phyloP scores from a whole-genome alignment of 2,329 filamentous ascomycete genomes.

The Orbilia brochopaga region DNA sequence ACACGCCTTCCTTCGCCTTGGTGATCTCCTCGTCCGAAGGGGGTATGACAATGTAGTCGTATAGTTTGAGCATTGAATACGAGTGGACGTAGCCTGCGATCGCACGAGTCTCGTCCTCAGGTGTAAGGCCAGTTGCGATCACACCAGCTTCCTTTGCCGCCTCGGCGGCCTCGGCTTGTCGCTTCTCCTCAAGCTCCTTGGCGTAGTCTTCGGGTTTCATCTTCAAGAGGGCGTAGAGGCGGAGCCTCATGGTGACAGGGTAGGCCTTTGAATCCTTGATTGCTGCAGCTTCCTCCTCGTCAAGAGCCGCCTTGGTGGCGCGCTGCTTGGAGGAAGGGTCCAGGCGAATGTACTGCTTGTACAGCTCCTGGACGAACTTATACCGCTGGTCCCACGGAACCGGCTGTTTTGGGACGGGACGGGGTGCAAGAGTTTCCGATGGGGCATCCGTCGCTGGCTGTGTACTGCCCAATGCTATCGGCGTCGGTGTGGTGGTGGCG shows the following conservation, averaged over 20 bases:
- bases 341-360: conserved; percentile 70
- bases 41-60: conserved; percentile 75
- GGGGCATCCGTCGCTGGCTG: conserved; percentile 13
- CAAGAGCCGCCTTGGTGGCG: conserved; percentile 71
- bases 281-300: conserved; percentile 79
- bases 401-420: conserved; percentile 18
- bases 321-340: conserved; percentile 68
- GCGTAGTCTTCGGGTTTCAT: conserved; percentile 77
- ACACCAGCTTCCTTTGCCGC: conserved; percentile 51
- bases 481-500: conserved; percentile 11
- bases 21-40: conserved; percentile 72
- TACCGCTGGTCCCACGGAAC: conserved; percentile 14
- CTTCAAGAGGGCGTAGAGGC: conserved; percentile 75
- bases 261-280: conserved; percentile 74
- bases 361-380: conserved; percentile 54
- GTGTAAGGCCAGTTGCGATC: conserved; percentile 73
- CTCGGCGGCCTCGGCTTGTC: conserved; percentile 53
- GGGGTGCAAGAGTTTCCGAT: conserved; percentile 30
- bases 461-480: conserved; percentile 16
- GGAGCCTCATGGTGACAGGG: conserved; percentile 80
- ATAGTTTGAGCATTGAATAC: conserved; percentile 67
- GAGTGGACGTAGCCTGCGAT: conserved; percentile 69
- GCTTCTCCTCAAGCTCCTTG: conserved; percentile 63
- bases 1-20: conserved; percentile 69
- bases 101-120: conserved; percentile 71